A percentile compares a stretch with the other conserved stretches of the same genome.
Conservation (phyloP, 2,329 filamentous ascomycete species). For the Byssoonygena ceratinophila region DNA sequence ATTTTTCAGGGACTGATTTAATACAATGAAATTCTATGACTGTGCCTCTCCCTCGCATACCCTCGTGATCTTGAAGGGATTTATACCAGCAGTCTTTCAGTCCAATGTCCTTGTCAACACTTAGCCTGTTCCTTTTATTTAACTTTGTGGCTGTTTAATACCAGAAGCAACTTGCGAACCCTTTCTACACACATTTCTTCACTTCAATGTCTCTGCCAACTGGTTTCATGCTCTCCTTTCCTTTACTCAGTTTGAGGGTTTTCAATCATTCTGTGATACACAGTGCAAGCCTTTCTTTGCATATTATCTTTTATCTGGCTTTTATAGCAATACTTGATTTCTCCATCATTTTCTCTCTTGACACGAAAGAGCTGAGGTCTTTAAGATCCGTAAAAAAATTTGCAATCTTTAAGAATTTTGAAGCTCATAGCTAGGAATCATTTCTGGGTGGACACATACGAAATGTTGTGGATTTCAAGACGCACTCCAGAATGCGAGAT, state of each 20-base stretch:
- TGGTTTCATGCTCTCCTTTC: background rate
- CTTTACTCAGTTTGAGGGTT: background rate
- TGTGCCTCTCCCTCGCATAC: background rate
- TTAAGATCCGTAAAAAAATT: too few relatives aligned
- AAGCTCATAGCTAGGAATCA: too few relatives aligned
- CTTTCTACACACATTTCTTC: too few relatives aligned
- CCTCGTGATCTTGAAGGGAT: background rate
- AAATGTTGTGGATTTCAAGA: too few relatives aligned
- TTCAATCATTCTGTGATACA: background rate
- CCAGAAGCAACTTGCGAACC: background rate
- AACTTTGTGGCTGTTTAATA: background rate
- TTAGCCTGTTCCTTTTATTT: background rate
- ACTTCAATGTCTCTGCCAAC: background rate
- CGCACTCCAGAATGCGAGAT: too few relatives aligned
- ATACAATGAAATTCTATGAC: background rate
- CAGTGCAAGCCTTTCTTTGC: background rate
- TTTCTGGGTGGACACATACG: too few relatives aligned
- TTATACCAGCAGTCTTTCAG: background rate
- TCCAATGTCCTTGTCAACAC: background rate
- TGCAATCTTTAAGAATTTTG: too few relatives aligned
- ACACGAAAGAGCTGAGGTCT: too few relatives aligned
- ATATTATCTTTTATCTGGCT: background rate
- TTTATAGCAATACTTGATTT: too few relatives aligned
- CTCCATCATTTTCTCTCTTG: too few relatives aligned
- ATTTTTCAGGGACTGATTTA: background rate